Percentiles rank a stretch among this genome's conserved stretches.
phyloP scores from a whole-genome alignment of 106 monocot genomes.

The Dioscorea zingiberensis region DNA sequence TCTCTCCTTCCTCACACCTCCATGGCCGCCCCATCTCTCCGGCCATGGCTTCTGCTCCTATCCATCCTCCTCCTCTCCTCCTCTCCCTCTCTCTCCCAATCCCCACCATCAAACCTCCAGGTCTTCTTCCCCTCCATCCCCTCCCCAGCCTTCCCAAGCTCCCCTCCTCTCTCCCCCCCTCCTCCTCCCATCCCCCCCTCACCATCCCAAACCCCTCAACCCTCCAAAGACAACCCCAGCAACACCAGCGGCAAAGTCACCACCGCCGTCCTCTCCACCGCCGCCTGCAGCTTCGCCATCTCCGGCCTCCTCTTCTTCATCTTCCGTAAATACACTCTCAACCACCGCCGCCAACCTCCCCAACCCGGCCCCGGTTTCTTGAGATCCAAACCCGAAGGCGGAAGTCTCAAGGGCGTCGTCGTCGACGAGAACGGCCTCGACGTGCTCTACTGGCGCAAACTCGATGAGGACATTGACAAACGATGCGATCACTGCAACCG shows the following conservation, averaged over 20 bases:
- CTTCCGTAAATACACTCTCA: conserved; percentile 30
- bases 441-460: conserved; percentile 57
- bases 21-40: conserved; percentile 27
- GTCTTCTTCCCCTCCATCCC: conserved; percentile 34
- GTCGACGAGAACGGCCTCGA: conserved; percentile 79
- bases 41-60: neutral
- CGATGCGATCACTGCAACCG: conserved; percentile 37
- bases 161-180: too few relatives aligned
- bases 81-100: neutral
- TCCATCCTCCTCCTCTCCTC: too few relatives aligned
- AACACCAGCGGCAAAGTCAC: conserved; percentile 9
- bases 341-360: conserved; percentile 6
- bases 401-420: conserved; percentile 14
- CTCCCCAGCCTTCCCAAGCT: too few relatives aligned
- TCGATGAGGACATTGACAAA: conserved; percentile 10
- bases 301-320: conserved; percentile 57
- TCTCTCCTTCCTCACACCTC: too few relatives aligned
- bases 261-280: conserved; percentile 58
- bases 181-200: conserved; percentile 21
- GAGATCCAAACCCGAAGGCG: neutral
- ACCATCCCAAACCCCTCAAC: conserved; percentile 6
- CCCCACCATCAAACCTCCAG: conserved; percentile 22
- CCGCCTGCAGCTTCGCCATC: conserved; percentile 50
- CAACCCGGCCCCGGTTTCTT: neutral
- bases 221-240: neutral